These are phyloP conservation scores for Jatropha multifida DNA, from an alignment of 441 rosid species.

Conservation along the genomic window DNA sequence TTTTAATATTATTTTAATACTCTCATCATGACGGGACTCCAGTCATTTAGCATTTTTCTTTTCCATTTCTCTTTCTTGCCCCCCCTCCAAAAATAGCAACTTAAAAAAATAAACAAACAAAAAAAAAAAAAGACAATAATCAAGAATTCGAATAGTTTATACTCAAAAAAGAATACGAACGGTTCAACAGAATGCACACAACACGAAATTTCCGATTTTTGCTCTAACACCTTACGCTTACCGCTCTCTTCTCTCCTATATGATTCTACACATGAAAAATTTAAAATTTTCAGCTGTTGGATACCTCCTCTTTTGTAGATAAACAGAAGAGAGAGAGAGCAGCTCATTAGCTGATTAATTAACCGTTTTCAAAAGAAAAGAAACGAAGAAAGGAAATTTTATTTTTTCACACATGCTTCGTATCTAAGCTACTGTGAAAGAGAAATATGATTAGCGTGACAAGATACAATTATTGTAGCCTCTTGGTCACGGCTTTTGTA, in stretches of 20 bases:
- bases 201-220: conserved; percentile 25
- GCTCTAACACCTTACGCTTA: conserved; percentile 30
- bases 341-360: neutral
- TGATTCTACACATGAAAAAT: conserved; percentile 14
- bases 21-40: too few relatives aligned
- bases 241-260: conserved; percentile 34
- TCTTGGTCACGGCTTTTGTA: conserved; percentile 26
- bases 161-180: neutral
- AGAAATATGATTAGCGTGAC: conserved; percentile 17
- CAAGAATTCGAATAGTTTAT: too few relatives aligned
- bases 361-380: too few relatives aligned
- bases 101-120: too few relatives aligned
- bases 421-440: neutral
- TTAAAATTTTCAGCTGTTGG: conserved; percentile 24
- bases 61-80: too few relatives aligned
- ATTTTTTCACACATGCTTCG: neutral
- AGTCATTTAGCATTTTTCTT: too few relatives aligned
- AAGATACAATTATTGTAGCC: neutral
- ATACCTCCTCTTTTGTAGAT: conserved; percentile 21
- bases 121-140: too few relatives aligned
- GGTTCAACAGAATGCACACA: neutral
- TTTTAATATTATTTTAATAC: too few relatives aligned
- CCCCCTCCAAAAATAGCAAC: too few relatives aligned
- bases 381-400: too few relatives aligned
- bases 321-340: conserved; percentile 18